Evolutionary conservation across 176 grass and related monocot species (phyloP).

Genomic region (Sorghum bicolor): DNA sequence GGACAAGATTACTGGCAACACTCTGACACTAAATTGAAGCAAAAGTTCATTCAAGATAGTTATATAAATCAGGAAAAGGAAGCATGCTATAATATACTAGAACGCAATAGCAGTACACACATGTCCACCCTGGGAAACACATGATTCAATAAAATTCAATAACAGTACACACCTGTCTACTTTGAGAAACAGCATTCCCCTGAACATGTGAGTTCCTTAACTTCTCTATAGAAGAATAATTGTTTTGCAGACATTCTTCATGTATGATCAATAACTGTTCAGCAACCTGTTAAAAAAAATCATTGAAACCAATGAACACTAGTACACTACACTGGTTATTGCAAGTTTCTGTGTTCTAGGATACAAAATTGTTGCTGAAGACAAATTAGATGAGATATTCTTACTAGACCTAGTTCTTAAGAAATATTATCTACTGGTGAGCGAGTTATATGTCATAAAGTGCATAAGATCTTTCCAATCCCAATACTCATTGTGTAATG

Average conservation of each 20-base stretch:
- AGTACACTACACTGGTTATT: conserved; percentile 6
- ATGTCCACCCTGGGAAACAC: conserved; percentile 19
- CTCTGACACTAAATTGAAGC: background rate
- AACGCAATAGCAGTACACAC: background rate
- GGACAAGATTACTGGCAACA: no score
- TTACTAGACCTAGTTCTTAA: background rate
- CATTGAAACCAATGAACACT: conserved; percentile 15
- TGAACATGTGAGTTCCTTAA: conserved; percentile 41
- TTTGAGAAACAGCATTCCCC: conserved; percentile 73
- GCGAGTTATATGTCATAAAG: background rate
- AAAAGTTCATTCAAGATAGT: no score
- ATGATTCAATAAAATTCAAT: background rate
- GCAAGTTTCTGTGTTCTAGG: background rate
- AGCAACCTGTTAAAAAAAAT: conserved; percentile 49
- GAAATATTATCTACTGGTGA: background rate
- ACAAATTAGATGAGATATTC: background rate
- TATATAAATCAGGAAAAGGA: background rate
- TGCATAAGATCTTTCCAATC: background rate
- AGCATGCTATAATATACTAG: background rate
- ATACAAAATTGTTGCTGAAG: background rate
- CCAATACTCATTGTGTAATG: background rate
- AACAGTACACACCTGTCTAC: conserved; percentile 44
- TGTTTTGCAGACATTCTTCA: conserved; percentile 67
- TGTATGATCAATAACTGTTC: conserved; percentile 78
- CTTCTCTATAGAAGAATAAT: conserved; percentile 67